phyloP scores from a whole-genome alignment of 2,329 filamentous ascomycete species.

The Fusarium musae region DNA sequence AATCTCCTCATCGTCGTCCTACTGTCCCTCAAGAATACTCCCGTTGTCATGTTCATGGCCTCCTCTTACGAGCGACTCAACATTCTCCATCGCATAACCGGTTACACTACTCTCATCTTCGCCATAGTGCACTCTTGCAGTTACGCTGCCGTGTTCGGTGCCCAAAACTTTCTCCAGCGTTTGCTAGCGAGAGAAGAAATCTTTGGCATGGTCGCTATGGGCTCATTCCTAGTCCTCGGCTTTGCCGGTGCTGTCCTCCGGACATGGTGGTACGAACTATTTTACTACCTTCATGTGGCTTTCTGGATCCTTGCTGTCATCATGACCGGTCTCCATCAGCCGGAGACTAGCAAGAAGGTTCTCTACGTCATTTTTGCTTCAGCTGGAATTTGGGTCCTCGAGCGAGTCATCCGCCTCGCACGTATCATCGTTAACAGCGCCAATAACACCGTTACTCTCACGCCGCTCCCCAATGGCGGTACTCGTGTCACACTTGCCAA shows the following conservation, averaged over 20 bases:
- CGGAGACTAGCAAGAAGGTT: slow-evolving; percentile 55
- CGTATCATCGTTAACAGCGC: slow-evolving; percentile 57
- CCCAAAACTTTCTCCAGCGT: slow-evolving; percentile 39
- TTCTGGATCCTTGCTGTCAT: slow-evolving; percentile 62
- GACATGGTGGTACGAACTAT: slow-evolving; percentile 64
- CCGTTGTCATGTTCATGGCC: slow-evolving; percentile 62
- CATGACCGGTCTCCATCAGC: slow-evolving; percentile 63
- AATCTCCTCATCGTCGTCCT: slow-evolving; percentile 66
- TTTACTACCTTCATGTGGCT: slow-evolving; percentile 63
- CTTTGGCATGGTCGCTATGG: slow-evolving; percentile 60
- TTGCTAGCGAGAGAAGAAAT: slow-evolving; percentile 55
- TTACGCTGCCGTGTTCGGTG: slow-evolving; percentile 56
- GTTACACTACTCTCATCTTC: slow-evolving; percentile 59
- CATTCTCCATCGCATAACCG: slow-evolving; percentile 64
- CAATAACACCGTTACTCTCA: slow-evolving; percentile 64
- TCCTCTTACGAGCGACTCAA: slow-evolving; percentile 70
- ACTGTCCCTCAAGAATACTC: slow-evolving; percentile 68
- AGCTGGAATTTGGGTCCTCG: slow-evolving; percentile 60
- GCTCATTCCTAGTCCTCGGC: slow-evolving; percentile 58
- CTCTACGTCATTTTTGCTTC: slow-evolving; percentile 56
- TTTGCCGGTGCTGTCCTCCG: slow-evolving; percentile 57
- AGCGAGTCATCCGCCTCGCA: slow-evolving; percentile 60
- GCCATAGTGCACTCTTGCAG: slow-evolving; percentile 58
- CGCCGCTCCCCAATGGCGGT: slow-evolving; percentile 63
- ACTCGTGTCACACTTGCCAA: slow-evolving; percentile 66